phyloP scores from a whole-genome alignment of 2,329 filamentous ascomycete genomes.

The Metarhizium humberi region DNA sequence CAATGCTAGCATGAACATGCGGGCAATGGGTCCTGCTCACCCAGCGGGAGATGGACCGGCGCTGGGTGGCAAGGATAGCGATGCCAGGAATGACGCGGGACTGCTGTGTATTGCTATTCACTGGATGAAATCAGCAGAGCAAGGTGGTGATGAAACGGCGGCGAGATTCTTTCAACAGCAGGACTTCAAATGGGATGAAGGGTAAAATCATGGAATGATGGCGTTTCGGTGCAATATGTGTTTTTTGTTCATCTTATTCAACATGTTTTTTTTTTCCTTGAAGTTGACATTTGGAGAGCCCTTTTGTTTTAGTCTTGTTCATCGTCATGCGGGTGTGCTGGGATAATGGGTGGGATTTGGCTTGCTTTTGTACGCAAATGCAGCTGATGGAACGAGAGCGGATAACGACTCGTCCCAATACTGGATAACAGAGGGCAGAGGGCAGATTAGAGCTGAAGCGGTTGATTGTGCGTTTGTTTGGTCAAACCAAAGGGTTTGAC shows the following conservation, averaged over 20 bases:
- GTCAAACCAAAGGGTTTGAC: neutral
- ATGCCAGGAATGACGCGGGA: constrained; percentile 66
- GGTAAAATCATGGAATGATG: neutral
- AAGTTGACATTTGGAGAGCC: neutral
- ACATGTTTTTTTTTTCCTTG: too few species aligned
- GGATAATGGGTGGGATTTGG: too few species aligned
- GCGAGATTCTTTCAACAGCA: constrained; percentile 71
- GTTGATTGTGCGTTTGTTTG: neutral
- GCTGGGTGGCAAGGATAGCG: constrained; percentile 27
- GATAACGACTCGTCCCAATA: too few species aligned
- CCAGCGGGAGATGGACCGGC: constrained; percentile 13
- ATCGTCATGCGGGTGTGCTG: too few species aligned
- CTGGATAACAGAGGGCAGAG: too few species aligned
- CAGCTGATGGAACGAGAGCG: too few species aligned
- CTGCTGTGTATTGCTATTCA: constrained; percentile 92
- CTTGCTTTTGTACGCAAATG: too few species aligned
- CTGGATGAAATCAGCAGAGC: constrained; percentile 89
- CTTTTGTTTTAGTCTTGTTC: neutral
- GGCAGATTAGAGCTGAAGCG: too few species aligned
- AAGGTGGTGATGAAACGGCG: constrained; percentile 79
- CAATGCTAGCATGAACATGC: constrained; percentile 12
- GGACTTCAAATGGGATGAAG: constrained; percentile 26
- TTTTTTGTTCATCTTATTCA: too few species aligned
- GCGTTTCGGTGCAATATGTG: neutral
- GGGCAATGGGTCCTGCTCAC: constrained; percentile 13